Evolutionary conservation across 2,329 filamentous ascomycete species (phyloP).

Genomic region (Fusarium nematophilum): DNA sequence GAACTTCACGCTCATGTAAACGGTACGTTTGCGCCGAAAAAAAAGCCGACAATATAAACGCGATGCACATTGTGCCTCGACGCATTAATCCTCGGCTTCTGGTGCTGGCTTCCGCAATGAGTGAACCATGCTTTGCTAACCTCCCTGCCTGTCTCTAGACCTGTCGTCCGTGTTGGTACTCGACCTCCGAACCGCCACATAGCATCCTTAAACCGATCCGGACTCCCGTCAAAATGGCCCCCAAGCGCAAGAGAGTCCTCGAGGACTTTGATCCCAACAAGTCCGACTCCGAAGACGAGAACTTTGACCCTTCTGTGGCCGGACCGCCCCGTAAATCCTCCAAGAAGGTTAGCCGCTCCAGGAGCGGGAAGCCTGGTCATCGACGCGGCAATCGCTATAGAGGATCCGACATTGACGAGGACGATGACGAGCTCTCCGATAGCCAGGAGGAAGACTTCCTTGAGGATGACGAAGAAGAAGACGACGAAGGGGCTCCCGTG

Average conservation of each 20-base stretch:
- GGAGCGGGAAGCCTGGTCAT: slow-evolving; percentile 47
- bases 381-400: slow-evolving; percentile 59
- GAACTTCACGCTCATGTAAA: slow-evolving; percentile 36
- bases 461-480: slow-evolving; percentile 60
- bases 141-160: slow-evolving; percentile 25
- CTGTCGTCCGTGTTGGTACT: slow-evolving; percentile 11
- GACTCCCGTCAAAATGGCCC: slow-evolving; percentile 43
- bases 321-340: slow-evolving; percentile 53
- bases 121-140: slow-evolving; percentile 31
- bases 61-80: background rate
- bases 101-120: slow-evolving; percentile 1
- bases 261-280: slow-evolving; percentile 74
- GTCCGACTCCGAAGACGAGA: slow-evolving; percentile 74
- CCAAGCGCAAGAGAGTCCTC: slow-evolving; percentile 68
- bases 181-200: slow-evolving; percentile 6
- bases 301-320: slow-evolving; percentile 68
- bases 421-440: slow-evolving; percentile 68
- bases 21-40: slow-evolving; percentile 34
- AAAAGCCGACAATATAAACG: slow-evolving; percentile 2
- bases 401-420: slow-evolving; percentile 70
- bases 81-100: background rate
- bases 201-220: background rate
- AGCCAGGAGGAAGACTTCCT: slow-evolving; percentile 63
- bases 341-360: slow-evolving; percentile 57
- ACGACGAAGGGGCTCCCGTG: slow-evolving; percentile 55